phyloP scores from a whole-genome alignment of 306 rosid species.

The Quercus dentata region DNA sequence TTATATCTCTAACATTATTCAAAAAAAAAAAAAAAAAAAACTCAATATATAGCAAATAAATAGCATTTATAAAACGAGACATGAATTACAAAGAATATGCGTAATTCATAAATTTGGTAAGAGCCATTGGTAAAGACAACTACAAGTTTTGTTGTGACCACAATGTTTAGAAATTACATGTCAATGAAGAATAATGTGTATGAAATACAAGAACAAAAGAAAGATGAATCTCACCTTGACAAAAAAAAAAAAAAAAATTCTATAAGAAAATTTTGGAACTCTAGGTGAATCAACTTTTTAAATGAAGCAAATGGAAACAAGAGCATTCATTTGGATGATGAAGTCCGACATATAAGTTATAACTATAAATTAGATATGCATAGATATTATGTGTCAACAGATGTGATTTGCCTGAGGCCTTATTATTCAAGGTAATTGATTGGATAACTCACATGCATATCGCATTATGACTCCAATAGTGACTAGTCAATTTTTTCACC shows the following conservation, averaged over 20 bases:
- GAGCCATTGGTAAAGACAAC: background rate
- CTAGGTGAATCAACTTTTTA: background rate
- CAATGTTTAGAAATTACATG: background rate
- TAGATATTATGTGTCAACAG: background rate
- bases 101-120: background rate
- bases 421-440: background rate
- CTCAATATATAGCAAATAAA: background rate
- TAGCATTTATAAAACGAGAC: background rate
- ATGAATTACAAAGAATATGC: background rate
- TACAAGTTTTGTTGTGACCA: background rate
- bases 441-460: background rate
- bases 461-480: background rate
- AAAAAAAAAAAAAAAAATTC: too few relatives aligned
- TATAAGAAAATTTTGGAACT: background rate
- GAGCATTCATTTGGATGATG: background rate
- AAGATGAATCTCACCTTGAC: background rate
- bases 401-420: background rate
- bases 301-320: background rate
- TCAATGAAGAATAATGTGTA: background rate
- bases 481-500: background rate
- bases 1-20: too few relatives aligned
- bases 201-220: background rate
- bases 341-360: background rate
- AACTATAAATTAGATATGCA: background rate
- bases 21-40: background rate